phyloP scores from a whole-genome alignment of 2,329 filamentous ascomycete species.

The Chalara sp. region DNA sequence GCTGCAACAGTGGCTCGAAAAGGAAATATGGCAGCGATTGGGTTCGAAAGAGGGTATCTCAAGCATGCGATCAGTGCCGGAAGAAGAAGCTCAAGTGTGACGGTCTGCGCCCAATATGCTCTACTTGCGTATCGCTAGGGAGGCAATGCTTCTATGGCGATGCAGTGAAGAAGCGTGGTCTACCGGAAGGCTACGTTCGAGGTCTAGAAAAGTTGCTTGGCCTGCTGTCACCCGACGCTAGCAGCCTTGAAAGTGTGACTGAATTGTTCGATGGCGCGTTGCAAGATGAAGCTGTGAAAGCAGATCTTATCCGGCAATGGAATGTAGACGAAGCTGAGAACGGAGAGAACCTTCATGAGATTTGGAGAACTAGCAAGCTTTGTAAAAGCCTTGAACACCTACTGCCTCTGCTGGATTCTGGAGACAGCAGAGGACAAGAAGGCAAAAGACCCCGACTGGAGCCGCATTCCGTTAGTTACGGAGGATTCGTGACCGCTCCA shows the following conservation, averaged over 20 bases:
- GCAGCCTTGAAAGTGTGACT: constrained; percentile 33
- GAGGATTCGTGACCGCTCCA: not conserved
- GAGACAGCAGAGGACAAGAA: not conserved
- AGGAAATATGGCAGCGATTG: not conserved
- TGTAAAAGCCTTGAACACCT: not conserved
- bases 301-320: not conserved
- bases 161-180: constrained; percentile 65
- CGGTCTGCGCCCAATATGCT: constrained; percentile 52
- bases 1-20: not conserved
- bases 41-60: constrained; percentile 30
- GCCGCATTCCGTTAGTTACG: not conserved
- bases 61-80: constrained; percentile 45
- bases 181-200: constrained; percentile 65
- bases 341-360: not conserved
- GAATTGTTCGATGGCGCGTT: constrained; percentile 30
- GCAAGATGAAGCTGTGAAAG: constrained; percentile 28
- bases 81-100: constrained; percentile 50
- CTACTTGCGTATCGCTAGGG: constrained; percentile 43
- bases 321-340: not conserved
- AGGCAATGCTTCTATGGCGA: constrained; percentile 56
- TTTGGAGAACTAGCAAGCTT: not conserved
- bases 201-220: constrained; percentile 55
- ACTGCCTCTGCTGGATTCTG: not conserved
- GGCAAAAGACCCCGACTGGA: not conserved
- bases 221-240: constrained; percentile 20